Evolutionary conservation across 306 rosid species (phyloP), one percentile per base, ranked within the genome.

Genomic region (Macrotyloma uniflorum): DNA sequence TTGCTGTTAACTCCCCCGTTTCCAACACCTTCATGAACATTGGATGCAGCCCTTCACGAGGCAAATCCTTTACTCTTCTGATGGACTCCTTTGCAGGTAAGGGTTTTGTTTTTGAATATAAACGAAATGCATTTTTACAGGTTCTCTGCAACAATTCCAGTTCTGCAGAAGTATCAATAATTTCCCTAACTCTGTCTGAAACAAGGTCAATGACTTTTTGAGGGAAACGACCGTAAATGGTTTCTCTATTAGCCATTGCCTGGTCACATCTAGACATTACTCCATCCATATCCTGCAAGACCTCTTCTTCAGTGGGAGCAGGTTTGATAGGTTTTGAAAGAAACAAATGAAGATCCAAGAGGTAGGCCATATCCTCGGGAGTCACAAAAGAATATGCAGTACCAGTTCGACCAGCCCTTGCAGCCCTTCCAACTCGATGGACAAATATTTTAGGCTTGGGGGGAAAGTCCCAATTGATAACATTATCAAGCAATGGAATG

Each of bases 401-500:
- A 50, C 98, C 98, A 63, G 90, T 92, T 11, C 97, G 88, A 80
- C 97, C 98, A 12, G 97, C 97, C 82, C 98, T 94, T 53, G 97
- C 98, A 65, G 84, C 98, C 83, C 98, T 91, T 67, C 98, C 98
- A 42, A 95, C 98, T 49, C 97, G 91, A 83, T 95, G 98, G 72
- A 92, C 89, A 45, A 92, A 95, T 70, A 95, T 87, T 86, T 95
- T 95, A 69, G 97, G 98, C 84, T 86, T 91, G 8, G 97, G 89
- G 23, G 98, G 97, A 2, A 95, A 95, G 88, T 95, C 98, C 98
- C 97, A 92, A 73, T 95, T 92, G 83, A 95, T 84, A 79, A 95
- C 97, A 85, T 95, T 92, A 87, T 95, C 98, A 86, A 95, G 95
- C 65, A 95, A 86, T 5, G 97, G 98, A 84, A 95, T 95, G 73